A percentile compares a stretch with the other conserved stretches of the same genome.
Evolutionary conservation across 345 rosid species (phyloP).

Genomic region (Noccaea bulbosa): DNA sequence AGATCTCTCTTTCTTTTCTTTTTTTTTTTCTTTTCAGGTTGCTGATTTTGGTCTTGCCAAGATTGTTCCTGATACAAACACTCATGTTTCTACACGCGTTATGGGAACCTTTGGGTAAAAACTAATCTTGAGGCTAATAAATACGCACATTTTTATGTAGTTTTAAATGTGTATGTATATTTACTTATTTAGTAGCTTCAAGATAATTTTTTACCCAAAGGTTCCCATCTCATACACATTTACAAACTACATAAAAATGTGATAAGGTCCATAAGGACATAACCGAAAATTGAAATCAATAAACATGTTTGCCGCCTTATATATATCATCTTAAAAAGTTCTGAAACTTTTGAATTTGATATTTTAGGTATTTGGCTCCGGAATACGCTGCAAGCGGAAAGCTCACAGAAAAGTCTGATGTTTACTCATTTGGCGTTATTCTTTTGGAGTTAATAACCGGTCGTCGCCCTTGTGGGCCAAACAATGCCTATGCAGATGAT

Average conservation of each 20-base stretch:
- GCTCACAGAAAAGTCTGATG: slow-evolving; percentile 83
- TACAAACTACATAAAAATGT: too few species aligned
- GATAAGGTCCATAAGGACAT: too few species aligned
- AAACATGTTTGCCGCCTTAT: too few species aligned
- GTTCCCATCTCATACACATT: too few species aligned
- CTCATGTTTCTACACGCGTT: slow-evolving; percentile 96
- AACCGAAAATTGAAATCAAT: too few species aligned
- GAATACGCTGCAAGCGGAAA: slow-evolving; percentile 92
- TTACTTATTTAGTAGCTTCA: too few species aligned
- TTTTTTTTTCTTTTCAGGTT: slow-evolving; percentile 25
- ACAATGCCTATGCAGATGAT: slow-evolving; percentile 60
- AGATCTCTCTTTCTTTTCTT: too few species aligned
- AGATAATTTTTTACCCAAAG: too few species aligned
- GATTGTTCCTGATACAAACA: slow-evolving; percentile 69
- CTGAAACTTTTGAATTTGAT: slow-evolving; percentile 10
- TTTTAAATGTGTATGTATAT: too few species aligned
- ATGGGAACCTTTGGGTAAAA: slow-evolving; percentile 74
- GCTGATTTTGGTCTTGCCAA: slow-evolving; percentile 97
- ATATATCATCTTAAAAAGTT: background rate
- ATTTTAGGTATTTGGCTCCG: slow-evolving; percentile 74
- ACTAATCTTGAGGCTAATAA: background rate
- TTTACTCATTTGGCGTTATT: slow-evolving; percentile 86
- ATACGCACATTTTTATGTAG: background rate
- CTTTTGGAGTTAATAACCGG: slow-evolving; percentile 85
- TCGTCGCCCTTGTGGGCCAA: slow-evolving; percentile 66